Evolutionary conservation across 2,329 filamentous ascomycete genomes (phyloP).

Genomic region (Sclerotinia trifoliorum): DNA sequence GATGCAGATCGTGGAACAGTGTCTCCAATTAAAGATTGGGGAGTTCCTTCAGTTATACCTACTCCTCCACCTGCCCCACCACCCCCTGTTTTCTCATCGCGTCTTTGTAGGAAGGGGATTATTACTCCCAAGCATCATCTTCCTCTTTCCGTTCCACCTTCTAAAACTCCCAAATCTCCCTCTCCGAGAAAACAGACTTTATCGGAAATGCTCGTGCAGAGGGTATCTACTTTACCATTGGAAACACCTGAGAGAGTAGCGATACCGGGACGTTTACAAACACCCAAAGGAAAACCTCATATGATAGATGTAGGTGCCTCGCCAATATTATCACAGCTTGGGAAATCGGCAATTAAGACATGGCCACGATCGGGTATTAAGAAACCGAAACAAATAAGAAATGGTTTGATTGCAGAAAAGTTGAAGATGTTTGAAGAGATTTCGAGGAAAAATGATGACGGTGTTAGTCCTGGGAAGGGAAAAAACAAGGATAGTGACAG

Average conservation of each 20-base stretch:
- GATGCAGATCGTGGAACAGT: neutral
- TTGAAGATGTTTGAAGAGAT: conserved; percentile 34
- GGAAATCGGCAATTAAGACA: neutral
- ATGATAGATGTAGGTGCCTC: neutral
- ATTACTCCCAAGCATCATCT: neutral
- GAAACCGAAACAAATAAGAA: conserved; percentile 22
- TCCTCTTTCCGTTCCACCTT: neutral
- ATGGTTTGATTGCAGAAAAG: conserved; percentile 32
- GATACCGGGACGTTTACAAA: neutral
- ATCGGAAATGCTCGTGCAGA: neutral
- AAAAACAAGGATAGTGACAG: conserved; percentile 15
- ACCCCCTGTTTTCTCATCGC: neutral
- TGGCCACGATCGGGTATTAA: neutral
- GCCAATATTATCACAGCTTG: neutral
- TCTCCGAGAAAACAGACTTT: neutral
- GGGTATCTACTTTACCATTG: neutral
- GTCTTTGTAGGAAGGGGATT: neutral
- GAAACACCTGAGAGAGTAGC: neutral
- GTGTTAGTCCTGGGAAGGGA: neutral
- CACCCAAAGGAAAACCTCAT: neutral
- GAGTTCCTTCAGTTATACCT: neutral
- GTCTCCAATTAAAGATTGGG: neutral
- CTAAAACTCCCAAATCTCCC: neutral
- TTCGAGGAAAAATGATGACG: neutral
- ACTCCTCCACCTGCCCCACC: conserved; percentile 1